A percentile compares a stretch with the other conserved stretches of the same genome.
Conservation (phyloP, 352 stramenopile species). For the Thraustotheca clavata region DNA sequence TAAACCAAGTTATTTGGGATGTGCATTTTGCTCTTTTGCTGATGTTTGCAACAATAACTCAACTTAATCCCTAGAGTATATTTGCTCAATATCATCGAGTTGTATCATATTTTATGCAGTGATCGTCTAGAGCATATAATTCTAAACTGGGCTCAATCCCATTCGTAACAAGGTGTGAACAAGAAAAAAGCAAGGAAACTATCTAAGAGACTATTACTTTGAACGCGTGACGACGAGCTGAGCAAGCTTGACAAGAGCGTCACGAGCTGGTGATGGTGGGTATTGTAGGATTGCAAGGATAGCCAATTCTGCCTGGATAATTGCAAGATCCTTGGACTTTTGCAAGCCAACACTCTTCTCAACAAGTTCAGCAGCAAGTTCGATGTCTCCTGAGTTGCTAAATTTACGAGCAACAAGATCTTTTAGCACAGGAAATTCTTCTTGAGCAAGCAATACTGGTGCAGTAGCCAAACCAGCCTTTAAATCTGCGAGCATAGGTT, state of each 20-base stretch:
- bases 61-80: too few species aligned
- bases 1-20: slow-evolving; percentile 50
- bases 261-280: slow-evolving; percentile 62
- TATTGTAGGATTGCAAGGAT: slow-evolving; percentile 89
- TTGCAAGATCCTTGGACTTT: slow-evolving; percentile 91
- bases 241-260: slow-evolving; percentile 80
- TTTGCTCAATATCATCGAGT: too few species aligned
- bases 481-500: slow-evolving; percentile 93
- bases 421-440: slow-evolving; percentile 88
- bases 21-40: slow-evolving; percentile 62
- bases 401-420: slow-evolving; percentile 90
- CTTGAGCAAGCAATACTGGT: slow-evolving; percentile 93
- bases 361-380: slow-evolving; percentile 85
- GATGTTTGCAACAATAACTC: slow-evolving; percentile 39
- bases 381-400: slow-evolving; percentile 84
- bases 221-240: slow-evolving; percentile 82
- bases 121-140: too few species aligned
- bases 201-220: slow-evolving; percentile 44
- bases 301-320: slow-evolving; percentile 93
- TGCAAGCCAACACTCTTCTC: slow-evolving; percentile 88
- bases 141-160: too few species aligned
- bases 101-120: too few species aligned
- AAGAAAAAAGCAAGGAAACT: neutral
- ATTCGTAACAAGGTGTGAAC: too few species aligned
- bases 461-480: slow-evolving; percentile 95